These are phyloP conservation scores for Dacryopinax primogenitus DNA, from an alignment of 768 basidiomycete genomes.

Conservation along the genomic window DNA sequence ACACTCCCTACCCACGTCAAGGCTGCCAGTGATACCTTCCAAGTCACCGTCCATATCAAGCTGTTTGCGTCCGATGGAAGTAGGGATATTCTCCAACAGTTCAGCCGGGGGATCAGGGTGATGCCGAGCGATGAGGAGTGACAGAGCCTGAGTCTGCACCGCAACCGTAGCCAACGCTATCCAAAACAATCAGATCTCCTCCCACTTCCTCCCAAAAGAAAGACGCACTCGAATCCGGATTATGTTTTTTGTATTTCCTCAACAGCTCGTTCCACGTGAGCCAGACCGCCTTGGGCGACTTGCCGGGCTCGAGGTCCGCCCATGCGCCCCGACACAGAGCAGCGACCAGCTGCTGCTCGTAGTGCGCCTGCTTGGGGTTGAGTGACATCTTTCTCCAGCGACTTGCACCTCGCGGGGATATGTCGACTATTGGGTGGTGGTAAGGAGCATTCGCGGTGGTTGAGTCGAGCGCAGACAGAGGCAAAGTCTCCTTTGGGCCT, in stretches of 20 bases:
- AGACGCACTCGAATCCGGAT: not conserved
- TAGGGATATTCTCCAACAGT: slow-evolving; percentile 26
- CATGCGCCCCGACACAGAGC: slow-evolving; percentile 65
- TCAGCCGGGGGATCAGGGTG: slow-evolving; percentile 31
- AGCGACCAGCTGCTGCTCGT: slow-evolving; percentile 60
- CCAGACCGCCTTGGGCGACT: slow-evolving; percentile 37
- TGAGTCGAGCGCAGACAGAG: not conserved
- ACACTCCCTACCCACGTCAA: slow-evolving; percentile 47
- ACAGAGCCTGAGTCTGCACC: slow-evolving; percentile 50
- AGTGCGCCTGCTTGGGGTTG: slow-evolving; percentile 59
- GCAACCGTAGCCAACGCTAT: slow-evolving; percentile 40
- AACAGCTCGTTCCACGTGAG: slow-evolving; percentile 68
- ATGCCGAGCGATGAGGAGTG: slow-evolving; percentile 33
- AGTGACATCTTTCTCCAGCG: slow-evolving; percentile 27
- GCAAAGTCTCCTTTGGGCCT: not conserved
- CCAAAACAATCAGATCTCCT: not conserved
- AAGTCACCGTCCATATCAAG: slow-evolving; percentile 43
- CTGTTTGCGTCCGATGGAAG: not conserved
- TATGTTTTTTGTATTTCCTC: slow-evolving; percentile 80
- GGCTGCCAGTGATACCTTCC: slow-evolving; percentile 28
- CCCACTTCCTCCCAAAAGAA: not conserved
- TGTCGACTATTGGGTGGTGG: not conserved
- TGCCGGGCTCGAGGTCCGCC: slow-evolving; percentile 50
- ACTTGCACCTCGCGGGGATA: not conserved
- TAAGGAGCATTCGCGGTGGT: too few species aligned